Conservation (phyloP, 2,329 filamentous ascomycete species). For the Talaromyces sp. region DNA sequence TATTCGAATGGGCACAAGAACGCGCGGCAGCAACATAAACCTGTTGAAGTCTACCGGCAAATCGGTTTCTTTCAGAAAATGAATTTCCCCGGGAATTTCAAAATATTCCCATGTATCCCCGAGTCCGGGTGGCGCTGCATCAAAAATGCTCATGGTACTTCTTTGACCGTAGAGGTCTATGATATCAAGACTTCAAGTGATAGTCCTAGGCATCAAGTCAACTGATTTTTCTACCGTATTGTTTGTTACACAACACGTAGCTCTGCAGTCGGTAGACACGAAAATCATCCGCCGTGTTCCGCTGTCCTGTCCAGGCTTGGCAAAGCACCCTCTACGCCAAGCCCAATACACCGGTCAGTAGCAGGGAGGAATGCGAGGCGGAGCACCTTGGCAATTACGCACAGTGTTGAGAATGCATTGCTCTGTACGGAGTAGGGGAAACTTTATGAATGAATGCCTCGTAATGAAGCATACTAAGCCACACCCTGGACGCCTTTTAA, state of each 20-base stretch:
- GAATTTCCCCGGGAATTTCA: not conserved
- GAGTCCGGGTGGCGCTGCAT: not conserved
- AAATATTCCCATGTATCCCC: not conserved
- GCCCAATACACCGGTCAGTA: not conserved
- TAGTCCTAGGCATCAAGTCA: not conserved
- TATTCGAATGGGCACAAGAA: not conserved
- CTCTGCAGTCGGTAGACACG: not conserved
- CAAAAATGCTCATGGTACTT: not conserved
- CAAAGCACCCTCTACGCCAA: conserved; percentile 1
- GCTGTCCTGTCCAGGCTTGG: conserved; percentile 1
- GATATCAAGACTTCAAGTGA: not conserved
- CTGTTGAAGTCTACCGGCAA: not conserved
- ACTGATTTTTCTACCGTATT: not conserved
- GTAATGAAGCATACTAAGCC: not conserved
- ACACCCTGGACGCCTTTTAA: not conserved
- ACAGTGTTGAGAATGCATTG: not conserved
- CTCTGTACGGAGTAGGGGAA: not conserved
- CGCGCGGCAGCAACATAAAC: not conserved
- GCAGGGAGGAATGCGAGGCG: conserved; percentile 11
- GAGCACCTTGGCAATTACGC: conserved; percentile 6
- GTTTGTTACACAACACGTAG: not conserved
- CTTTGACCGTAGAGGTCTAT: not conserved
- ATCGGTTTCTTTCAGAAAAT: not conserved
- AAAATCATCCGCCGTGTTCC: conserved; percentile 3
- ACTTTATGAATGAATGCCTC: not conserved